Evolutionary conservation across 495 filamentous ascomycete genomes (phyloP), one percentile per base, ranked within the genome.

Genomic region (Achaetomiella virescens): DNA sequence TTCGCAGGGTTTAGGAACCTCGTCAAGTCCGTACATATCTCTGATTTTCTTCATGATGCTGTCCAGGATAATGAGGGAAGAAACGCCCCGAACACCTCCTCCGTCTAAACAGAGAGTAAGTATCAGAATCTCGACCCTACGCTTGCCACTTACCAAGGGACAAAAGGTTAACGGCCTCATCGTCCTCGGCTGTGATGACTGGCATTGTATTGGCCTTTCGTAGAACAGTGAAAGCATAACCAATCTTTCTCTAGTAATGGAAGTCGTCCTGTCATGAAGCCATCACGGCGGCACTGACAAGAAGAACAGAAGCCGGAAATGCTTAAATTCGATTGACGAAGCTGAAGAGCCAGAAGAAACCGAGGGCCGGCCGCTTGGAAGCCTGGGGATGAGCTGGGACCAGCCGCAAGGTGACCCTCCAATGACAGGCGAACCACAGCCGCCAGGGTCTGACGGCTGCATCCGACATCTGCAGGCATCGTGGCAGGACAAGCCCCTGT

Each of bases 31-130:
- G 1, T 55, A n/a, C 2, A 9, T 49, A 7, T 60, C 42, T 42
- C 65, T 41, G 12, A 75, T 55, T 2, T 51, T 45, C 3, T 51
- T 31, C 70, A 75, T 73, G 25, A 74, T 68, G 9, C 59, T 45
- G 20, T 70, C 14, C 3, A 74, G 49, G 24, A 74, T 72, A 8
- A 71, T 24, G 8, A 74, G 61, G 11, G 61, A 60, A 2, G 71
- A 68, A 3, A 71, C n/a, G 10, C 70, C 72, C 2, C 66, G 58
- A 7, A 75, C 61, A 2, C 71, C 71, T 2, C 72, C 72, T 14
- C 72, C 71, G 56, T 75, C 71, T 68, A 33, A 14, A 44, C 18
- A 1, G 1, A 11, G 6, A 6, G 29, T 56, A 14, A 52, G 55
- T 40, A 10, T 1, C 44, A 15, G 8, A 10, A 12, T 17, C 18